Evolutionary conservation across 345 rosid species (phyloP).

Genomic region (Brassica juncea): DNA sequence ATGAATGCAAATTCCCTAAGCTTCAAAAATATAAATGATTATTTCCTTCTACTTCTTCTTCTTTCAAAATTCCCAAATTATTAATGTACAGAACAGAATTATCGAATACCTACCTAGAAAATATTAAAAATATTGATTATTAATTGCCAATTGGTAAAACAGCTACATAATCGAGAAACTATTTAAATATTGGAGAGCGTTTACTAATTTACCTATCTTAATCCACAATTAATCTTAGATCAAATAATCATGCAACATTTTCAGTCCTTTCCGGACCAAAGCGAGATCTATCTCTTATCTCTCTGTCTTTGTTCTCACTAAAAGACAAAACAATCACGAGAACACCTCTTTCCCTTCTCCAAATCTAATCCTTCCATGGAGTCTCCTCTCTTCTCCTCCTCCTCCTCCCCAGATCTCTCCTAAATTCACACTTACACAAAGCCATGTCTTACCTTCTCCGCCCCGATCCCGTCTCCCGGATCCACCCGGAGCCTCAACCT

Average conservation of each 20-base stretch:
- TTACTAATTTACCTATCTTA: neutral
- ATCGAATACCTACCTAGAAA: neutral
- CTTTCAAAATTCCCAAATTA: neutral
- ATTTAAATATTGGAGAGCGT: neutral
- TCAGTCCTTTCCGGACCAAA: neutral
- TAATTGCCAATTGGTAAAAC: neutral
- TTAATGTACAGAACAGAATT: neutral
- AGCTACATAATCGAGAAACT: neutral
- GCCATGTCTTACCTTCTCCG: conserved; percentile 40
- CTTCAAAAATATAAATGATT: neutral
- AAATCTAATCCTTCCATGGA: neutral
- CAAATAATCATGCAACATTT: neutral
- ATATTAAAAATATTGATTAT: neutral
- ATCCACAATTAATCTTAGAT: neutral
- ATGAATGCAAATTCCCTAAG: neutral
- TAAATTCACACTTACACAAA: neutral
- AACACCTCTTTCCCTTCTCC: neutral
- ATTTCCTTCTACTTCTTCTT: neutral
- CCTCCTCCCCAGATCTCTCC: neutral
- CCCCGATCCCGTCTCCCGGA: conserved; percentile 55
- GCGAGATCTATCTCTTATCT: neutral
- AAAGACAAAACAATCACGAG: neutral
- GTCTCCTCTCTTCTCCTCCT: neutral
- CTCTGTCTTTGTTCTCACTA: neutral
- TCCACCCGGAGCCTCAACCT: conserved; percentile 51